These are phyloP conservation scores for Yamadazyma atlantica DNA, from an alignment of 1,139 yeast genomes.

Conservation along the genomic window DNA sequence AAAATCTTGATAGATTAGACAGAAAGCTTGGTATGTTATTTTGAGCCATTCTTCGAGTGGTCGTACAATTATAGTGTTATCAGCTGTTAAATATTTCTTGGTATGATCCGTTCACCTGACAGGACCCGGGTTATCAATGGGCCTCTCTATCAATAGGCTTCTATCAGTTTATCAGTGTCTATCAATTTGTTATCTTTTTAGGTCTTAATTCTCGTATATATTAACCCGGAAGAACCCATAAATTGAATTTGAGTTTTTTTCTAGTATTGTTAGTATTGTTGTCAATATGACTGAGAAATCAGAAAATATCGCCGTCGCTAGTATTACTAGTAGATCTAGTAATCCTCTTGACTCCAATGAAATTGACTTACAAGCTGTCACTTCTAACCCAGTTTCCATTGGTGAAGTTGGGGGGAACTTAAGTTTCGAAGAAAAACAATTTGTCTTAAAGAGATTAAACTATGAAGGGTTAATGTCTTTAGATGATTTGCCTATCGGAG, in stretches of 20 bases:
- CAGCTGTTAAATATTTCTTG: not conserved
- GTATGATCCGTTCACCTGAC: not conserved
- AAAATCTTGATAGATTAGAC: not conserved
- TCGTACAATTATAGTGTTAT: not conserved
- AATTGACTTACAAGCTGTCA: slow-evolving; percentile 17
- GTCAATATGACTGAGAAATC: not conserved
- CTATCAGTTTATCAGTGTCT: not conserved
- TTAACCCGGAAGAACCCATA: not conserved
- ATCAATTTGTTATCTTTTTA: no score
- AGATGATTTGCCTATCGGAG: slow-evolving; percentile 27
- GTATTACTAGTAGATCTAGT: slow-evolving; percentile 7
- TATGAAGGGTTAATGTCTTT: slow-evolving; percentile 25
- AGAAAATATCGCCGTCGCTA: not conserved
- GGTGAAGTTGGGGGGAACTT: slow-evolving; percentile 26
- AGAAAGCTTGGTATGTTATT: not conserved
- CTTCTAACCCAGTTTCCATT: slow-evolving; percentile 16
- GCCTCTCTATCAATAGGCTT: no score
- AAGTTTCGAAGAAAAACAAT: slow-evolving; percentile 25
- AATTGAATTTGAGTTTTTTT: no score
- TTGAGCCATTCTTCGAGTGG: not conserved
- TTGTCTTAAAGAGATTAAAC: slow-evolving; percentile 27
- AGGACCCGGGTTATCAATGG: not conserved
- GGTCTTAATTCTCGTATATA: not conserved
- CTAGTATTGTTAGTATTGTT: not conserved
- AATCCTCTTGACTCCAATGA: slow-evolving; percentile 18